These are phyloP conservation scores for Auricularia auricula-judae DNA, from an alignment of 768 basidiomycete genomes.

Conservation along the genomic window DNA sequence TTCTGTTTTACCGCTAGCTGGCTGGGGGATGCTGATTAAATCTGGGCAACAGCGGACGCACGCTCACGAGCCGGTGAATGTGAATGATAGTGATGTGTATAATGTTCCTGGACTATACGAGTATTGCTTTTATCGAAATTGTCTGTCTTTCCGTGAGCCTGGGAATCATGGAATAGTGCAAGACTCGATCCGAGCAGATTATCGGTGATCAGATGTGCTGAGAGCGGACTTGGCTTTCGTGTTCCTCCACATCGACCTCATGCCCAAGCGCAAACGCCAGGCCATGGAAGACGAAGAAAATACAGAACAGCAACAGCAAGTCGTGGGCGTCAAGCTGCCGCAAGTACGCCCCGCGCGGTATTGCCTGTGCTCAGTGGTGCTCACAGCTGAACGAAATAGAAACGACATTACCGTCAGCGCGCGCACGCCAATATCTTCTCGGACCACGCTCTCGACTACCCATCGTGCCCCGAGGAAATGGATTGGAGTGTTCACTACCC, in stretches of 20 bases:
- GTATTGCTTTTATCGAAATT: no score
- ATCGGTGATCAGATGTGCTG: not conserved
- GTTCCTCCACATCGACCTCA: not conserved
- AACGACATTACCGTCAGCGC: constrained; percentile 36
- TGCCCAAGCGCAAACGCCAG: not conserved
- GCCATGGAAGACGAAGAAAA: not conserved
- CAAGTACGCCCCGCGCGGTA: not conserved
- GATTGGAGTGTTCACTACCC: constrained; percentile 85
- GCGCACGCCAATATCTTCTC: constrained; percentile 39
- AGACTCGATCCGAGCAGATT: not conserved
- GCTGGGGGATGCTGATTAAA: not conserved
- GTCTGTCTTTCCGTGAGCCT: no score
- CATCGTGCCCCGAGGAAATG: constrained; percentile 58
- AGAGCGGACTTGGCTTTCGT: not conserved
- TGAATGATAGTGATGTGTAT: not conserved
- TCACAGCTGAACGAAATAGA: constrained; percentile 16
- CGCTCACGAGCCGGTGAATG: constrained; percentile 11
- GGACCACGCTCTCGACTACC: constrained; percentile 74
- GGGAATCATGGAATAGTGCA: not conserved
- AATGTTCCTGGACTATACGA: not conserved
- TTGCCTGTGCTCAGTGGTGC: not conserved
- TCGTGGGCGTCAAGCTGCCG: not conserved
- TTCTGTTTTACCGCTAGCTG: constrained; percentile 1
- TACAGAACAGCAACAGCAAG: not conserved
- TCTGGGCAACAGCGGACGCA: constrained; percentile 12